Base-by-base conservation (phyloP, 2,329 filamentous ascomycete species). In the Calonectria naviculata region DNA sequence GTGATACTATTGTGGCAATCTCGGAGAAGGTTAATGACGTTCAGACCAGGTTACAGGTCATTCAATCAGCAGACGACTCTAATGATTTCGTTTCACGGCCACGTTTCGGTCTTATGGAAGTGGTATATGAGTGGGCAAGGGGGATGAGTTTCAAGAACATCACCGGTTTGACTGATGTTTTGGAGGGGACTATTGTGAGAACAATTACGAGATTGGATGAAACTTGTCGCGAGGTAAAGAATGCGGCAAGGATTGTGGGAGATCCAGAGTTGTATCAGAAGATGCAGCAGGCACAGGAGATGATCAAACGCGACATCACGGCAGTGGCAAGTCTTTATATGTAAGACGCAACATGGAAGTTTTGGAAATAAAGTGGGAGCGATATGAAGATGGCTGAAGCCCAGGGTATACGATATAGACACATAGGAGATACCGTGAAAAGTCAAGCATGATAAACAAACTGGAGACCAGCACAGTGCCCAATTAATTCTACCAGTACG, bases 131-230 rank as follows among this genome's bases (percentile, higher is more conserved):
- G 83, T 99, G 97, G 97, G 97, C 97, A 12, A 89, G 95, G 61
- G 97, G 97, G 29, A 98, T 98, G 95, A 96, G 94, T 64, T 99
- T 99, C 88, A 97, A 97, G 84, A 96, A 97, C 75, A 99, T 99
- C 76, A 98, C 96, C 0, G 94, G 96, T 75, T 85, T 99, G 80
- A 99, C 97, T 9, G 96, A 98, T 82, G 95, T 99, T 68, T 91
- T 98, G 78, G 97, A 99, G 83, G 97, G 97, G 1, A 98, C 97
- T 0, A 98, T 99, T 84, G 97, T 99, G 58, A 88, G 97, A 64
- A 96, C 97, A 2, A 98, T 99, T 77, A 97, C 95, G 47, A 87
- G 97, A 29, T 86, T 99, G 69, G 97, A 99, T 79, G 97, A 99
- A 88, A 98, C 95, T 10, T 99, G 97, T 81, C 89, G 97, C 58